Evolutionary conservation across 2,329 filamentous ascomycete genomes (phyloP).

Genomic region (Magnaporthiopsis incrustans): DNA sequence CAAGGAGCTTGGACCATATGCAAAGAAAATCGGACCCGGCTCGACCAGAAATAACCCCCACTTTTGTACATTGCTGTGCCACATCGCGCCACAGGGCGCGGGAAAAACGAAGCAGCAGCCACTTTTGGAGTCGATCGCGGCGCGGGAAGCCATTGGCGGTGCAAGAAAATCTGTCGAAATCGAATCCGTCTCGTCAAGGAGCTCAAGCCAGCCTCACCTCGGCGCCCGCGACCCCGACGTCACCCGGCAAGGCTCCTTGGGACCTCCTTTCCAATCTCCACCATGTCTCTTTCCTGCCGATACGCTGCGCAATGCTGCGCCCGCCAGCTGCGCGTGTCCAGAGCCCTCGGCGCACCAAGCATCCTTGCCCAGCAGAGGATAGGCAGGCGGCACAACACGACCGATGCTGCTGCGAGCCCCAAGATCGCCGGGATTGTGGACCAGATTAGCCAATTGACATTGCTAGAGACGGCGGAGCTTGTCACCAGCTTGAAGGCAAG

Average conservation of each 20-base stretch:
- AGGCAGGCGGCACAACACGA: conserved; percentile 79
- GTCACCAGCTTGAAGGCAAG: conserved; percentile 89
- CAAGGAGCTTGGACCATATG: conserved; percentile 7
- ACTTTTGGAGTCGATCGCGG: background rate
- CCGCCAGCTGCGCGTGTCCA: conserved; percentile 47
- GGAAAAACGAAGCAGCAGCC: background rate
- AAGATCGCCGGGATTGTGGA: conserved; percentile 95
- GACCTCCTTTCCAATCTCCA: background rate
- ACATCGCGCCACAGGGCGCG: background rate
- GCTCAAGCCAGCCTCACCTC: background rate
- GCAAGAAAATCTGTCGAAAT: background rate
- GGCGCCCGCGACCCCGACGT: background rate
- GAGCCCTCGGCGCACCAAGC: conserved; percentile 36
- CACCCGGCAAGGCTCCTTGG: background rate
- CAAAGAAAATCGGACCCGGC: background rate
- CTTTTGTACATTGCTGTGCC: background rate
- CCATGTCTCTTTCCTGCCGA: conserved; percentile 56
- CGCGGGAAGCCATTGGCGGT: background rate
- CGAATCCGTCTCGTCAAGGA: background rate
- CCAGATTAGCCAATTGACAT: conserved; percentile 95
- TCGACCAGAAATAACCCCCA: background rate
- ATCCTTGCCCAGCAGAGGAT: conserved; percentile 38
- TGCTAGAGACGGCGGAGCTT: conserved; percentile 94
- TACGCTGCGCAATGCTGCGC: conserved; percentile 58
- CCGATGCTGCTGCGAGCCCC: conserved; percentile 67